phyloP scores from a whole-genome alignment of 805 yeast genomes.

The Barnettozyma populi region DNA sequence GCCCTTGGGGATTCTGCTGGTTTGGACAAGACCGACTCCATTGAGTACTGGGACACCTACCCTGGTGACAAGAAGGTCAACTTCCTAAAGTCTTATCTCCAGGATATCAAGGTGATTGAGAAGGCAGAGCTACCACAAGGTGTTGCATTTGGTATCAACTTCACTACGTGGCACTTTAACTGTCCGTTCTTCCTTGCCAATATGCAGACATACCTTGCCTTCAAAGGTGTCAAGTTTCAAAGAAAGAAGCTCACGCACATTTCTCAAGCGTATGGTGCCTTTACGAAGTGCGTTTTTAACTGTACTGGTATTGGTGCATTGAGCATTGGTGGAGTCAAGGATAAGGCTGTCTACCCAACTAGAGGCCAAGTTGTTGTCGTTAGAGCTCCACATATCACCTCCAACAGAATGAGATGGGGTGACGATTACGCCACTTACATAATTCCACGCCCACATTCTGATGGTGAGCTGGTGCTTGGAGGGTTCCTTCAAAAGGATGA shows the following conservation, averaged over 20 bases:
- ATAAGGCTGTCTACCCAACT: conserved; percentile 58
- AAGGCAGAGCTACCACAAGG: conserved; percentile 43
- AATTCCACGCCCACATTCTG: conserved; percentile 65
- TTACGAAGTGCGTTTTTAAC: conserved; percentile 50
- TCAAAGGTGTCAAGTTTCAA: conserved; percentile 46
- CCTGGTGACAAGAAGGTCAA: conserved; percentile 44
- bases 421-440: conserved; percentile 55
- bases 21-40: conserved; percentile 46
- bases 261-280: conserved; percentile 42
- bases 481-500: conserved; percentile 64
- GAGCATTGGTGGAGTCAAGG: conserved; percentile 59
- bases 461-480: conserved; percentile 66
- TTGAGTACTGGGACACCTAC: conserved; percentile 50
- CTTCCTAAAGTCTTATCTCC: conserved; percentile 44
- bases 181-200: conserved; percentile 56
- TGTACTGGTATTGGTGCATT: conserved; percentile 74
- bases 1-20: conserved; percentile 48
- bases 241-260: conserved; percentile 47
- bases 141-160: conserved; percentile 46
- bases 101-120: conserved; percentile 37
- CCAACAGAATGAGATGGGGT: conserved; percentile 61
- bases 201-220: conserved; percentile 38
- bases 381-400: conserved; percentile 60
- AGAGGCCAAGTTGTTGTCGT: conserved; percentile 78
- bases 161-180: conserved; percentile 64